Conservation (phyloP, 1,139 yeast species). For the Zygoascus sp. region DNA sequence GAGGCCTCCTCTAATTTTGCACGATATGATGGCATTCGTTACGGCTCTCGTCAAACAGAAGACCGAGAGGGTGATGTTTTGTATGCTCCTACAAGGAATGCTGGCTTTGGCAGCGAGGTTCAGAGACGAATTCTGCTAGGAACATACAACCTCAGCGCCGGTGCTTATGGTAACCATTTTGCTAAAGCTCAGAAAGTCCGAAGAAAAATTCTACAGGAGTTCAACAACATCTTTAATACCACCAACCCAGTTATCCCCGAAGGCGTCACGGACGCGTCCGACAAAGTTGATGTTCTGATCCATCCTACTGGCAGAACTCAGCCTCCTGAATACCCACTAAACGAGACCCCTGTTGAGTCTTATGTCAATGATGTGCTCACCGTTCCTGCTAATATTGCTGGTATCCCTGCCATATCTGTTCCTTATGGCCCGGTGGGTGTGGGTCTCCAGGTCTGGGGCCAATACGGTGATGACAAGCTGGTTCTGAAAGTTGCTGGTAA, state of each 20-base stretch:
- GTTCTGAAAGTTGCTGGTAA: slow-evolving; percentile 46
- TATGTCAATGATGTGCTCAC: slow-evolving; percentile 82
- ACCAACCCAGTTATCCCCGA: slow-evolving; percentile 39
- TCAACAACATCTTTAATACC: slow-evolving; percentile 56
- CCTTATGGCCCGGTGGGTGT: slow-evolving; percentile 52
- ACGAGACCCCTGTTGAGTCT: slow-evolving; percentile 48
- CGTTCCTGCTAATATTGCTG: slow-evolving; percentile 88
- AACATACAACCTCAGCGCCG: slow-evolving; percentile 75
- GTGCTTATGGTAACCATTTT: slow-evolving; percentile 72
- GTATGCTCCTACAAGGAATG: slow-evolving; percentile 56
- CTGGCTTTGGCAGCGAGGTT: slow-evolving; percentile 76
- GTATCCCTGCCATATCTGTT: slow-evolving; percentile 76
- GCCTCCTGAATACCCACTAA: slow-evolving; percentile 52
- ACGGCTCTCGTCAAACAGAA: slow-evolving; percentile 53
- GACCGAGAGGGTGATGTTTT: slow-evolving; percentile 36
- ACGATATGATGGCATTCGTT: slow-evolving; percentile 84
- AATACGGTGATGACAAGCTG: slow-evolving; percentile 70
- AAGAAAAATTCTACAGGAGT: slow-evolving; percentile 54
- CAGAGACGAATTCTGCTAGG: slow-evolving; percentile 80
- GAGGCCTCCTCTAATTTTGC: slow-evolving; percentile 93
- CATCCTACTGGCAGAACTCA: slow-evolving; percentile 66
- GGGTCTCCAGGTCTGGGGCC: slow-evolving; percentile 79
- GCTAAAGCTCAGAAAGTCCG: slow-evolving; percentile 71
- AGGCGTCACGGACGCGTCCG: slow-evolving; percentile 11
- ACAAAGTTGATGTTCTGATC: slow-evolving; percentile 60